These are phyloP conservation scores for Vaccinium myrtillus DNA, from an alignment of 148 eudicot species.

Conservation along the genomic window DNA sequence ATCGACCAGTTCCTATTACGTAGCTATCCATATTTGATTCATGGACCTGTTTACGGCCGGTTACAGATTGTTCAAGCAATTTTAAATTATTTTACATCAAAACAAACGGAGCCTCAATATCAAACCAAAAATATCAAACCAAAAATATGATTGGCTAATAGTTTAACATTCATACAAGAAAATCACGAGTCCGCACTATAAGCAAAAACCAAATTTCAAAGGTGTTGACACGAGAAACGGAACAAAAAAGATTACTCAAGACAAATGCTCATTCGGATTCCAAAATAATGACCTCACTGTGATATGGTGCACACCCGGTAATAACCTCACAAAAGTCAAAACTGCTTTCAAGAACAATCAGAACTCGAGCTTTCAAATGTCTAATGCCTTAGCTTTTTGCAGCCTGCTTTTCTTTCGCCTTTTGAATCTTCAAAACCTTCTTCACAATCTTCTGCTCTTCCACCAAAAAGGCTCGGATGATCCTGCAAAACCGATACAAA, in stretches of 20 bases:
- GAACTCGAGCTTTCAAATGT: not conserved
- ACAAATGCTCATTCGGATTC: conserved; percentile 18
- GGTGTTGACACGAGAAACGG: not conserved
- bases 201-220: not conserved
- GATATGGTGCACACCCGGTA: not conserved
- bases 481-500: conserved; percentile 25
- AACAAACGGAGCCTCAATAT: no score
- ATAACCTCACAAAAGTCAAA: conserved; percentile 24
- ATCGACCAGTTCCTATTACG: no score
- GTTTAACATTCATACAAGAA: not conserved
- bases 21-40: no score
- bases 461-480: conserved; percentile 55
- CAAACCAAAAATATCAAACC: not conserved
- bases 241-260: not conserved
- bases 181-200: not conserved
- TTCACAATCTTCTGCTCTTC: conserved; percentile 68
- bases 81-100: no score
- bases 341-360: conserved; percentile 23
- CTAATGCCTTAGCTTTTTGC: conserved; percentile 28
- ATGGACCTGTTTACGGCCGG: no score
- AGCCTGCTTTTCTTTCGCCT: conserved; percentile 50
- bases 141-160: not conserved
- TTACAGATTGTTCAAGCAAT: no score
- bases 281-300: conserved; percentile 1
- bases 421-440: conserved; percentile 68